phyloP scores from a whole-genome alignment of 805 yeast species.

The Candida sakaeoensis region DNA sequence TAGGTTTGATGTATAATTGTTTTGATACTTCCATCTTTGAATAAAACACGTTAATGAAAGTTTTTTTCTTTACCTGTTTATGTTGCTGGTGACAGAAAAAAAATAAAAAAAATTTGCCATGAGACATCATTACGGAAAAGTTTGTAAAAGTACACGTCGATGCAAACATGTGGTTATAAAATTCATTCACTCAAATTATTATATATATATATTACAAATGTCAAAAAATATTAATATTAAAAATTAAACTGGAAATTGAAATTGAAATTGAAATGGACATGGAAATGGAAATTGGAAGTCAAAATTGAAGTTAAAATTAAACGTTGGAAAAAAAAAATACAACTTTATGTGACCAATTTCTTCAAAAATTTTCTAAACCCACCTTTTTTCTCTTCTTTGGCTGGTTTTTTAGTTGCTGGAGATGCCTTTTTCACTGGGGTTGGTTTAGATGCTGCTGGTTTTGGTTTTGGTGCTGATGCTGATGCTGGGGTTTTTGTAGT shows the following conservation, averaged over 20 bases:
- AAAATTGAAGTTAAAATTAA: too few relatives aligned
- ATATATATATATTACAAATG: slow-evolving; percentile 1
- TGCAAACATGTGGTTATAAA: slow-evolving; percentile 1
- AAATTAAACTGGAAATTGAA: too few relatives aligned
- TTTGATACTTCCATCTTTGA: slow-evolving; percentile 19
- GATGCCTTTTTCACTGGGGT: background rate
- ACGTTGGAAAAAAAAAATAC: too few relatives aligned
- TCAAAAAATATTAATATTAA: background rate
- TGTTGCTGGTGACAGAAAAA: background rate
- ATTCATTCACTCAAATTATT: background rate
- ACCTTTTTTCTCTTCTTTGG: slow-evolving; percentile 11
- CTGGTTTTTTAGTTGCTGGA: slow-evolving; percentile 2
- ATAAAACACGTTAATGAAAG: slow-evolving; percentile 1
- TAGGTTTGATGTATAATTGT: slow-evolving; percentile 57
- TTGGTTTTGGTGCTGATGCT: background rate
- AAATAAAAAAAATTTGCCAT: background rate
- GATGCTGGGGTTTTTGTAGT: slow-evolving; percentile 6
- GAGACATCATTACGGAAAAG: background rate
- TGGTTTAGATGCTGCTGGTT: slow-evolving; percentile 1
- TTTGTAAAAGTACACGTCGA: background rate
- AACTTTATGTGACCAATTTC: slow-evolving; percentile 15
- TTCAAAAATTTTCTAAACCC: slow-evolving; percentile 14
- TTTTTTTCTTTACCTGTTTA: too few relatives aligned
- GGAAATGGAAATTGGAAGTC: too few relatives aligned
- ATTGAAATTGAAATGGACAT: too few relatives aligned